Evolutionary conservation across 495 filamentous ascomycete species (phyloP), one percentile per base, ranked within the genome.

Genomic region (Xylaria scruposa): DNA sequence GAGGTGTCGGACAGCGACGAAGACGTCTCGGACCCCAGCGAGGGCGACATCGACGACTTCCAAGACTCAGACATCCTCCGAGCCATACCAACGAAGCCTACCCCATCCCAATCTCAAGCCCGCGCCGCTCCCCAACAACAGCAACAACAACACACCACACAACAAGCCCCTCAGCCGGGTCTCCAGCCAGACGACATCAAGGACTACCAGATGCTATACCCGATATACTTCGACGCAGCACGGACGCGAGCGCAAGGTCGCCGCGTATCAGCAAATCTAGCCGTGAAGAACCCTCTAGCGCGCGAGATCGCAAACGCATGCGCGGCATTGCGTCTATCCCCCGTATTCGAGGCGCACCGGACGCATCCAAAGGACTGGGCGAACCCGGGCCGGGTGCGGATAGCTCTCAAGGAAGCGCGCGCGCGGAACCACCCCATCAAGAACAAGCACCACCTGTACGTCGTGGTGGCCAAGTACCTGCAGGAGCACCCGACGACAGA

Each of bases 341-440:
- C 91, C 40, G 91, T 94, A 6, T 91, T 97, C 79, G 96, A 99
- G 81, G 94, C 95, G 0, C 92, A 91, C 75, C 97, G 97, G 83
- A 85, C 90, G 58, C 96, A 99, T 83, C 96, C 96, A 0, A 94
- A 95, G 82, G 96, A 99, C 82, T 99, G 96, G 96, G 92, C 91
- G 44, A 99, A 99, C 83, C 96, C 96, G 15, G 96, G 96, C 0
- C 86, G 96, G 36, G 94, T 99, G 73, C 88, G 93, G 63, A 89
- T 97, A 26, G 81, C 89, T 75, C 81, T 98, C 19, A 93, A 93
- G 79, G 83, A 88, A 66, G 82, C 85, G 31, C 51, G 31, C 0
- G 42, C 44, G 36, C 61, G 62, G 13, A 44, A 19, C 46, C 47
- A 74, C 17, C 31, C 63, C 3, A 85, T 97, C 47, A 92, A 92